Evolutionary conservation across 179 eudicot genomes (phyloP).

Genomic region (Beta lomatogona): DNA sequence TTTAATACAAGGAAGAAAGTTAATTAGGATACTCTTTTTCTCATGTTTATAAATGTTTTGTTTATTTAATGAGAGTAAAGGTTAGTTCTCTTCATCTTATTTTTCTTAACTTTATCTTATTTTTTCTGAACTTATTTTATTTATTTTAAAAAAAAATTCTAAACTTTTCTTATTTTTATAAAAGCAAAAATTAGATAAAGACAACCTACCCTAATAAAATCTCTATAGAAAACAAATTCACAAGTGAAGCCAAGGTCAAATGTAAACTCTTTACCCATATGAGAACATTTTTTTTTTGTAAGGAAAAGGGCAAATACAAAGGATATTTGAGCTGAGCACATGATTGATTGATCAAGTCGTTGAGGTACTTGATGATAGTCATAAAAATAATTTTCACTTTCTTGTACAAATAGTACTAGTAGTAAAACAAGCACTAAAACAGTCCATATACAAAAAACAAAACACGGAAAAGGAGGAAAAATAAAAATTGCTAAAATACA

Average conservation of each 20-base stretch:
- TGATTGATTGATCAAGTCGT: neutral
- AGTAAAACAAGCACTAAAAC: neutral
- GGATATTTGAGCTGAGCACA: neutral
- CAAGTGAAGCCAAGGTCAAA: neutral
- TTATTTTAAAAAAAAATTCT: too few species aligned
- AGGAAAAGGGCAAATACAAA: neutral
- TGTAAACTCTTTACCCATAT: neutral
- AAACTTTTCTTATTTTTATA: too few species aligned
- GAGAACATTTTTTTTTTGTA: neutral
- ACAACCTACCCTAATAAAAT: neutral
- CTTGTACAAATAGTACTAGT: neutral
- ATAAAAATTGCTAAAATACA: neutral
- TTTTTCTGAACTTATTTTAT: too few species aligned
- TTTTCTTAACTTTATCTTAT: too few species aligned
- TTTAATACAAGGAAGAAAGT: too few species aligned
- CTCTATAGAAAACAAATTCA: neutral
- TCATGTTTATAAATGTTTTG: too few species aligned
- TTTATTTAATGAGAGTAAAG: too few species aligned
- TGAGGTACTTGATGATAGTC: neutral
- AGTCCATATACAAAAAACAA: neutral
- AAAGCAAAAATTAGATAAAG: too few species aligned
- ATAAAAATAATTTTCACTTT: neutral
- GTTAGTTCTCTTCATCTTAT: too few species aligned
- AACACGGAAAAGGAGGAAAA: neutral
- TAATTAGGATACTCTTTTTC: too few species aligned